Conservation (phyloP, 106 monocot genomes). For the Amphibolis antarctica region DNA sequence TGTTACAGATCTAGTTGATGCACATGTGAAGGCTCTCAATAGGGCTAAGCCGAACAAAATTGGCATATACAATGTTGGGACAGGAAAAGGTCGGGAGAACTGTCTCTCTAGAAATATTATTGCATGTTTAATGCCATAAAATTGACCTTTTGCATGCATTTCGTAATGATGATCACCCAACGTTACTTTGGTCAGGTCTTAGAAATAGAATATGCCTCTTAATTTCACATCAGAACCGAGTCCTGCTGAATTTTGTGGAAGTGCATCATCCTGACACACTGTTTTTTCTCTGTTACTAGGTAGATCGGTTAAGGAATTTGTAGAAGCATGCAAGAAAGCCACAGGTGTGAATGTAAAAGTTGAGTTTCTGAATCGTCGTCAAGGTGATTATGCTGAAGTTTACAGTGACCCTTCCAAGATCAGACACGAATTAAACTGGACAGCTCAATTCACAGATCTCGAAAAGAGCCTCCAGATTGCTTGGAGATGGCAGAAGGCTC, state of each 20-base stretch:
- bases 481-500: slow-evolving; percentile 23
- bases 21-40: slow-evolving; percentile 29
- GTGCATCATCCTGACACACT: not conserved
- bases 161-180: too few species aligned
- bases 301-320: slow-evolving; percentile 27
- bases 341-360: slow-evolving; percentile 15
- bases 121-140: too few species aligned
- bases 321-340: slow-evolving; percentile 25
- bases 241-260: too few species aligned
- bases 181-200: too few species aligned
- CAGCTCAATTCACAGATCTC: slow-evolving; percentile 15
- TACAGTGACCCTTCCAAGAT: slow-evolving; percentile 28
- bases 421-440: slow-evolving; percentile 21
- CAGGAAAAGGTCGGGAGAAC: slow-evolving; percentile 17
- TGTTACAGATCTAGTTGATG: slow-evolving; percentile 27
- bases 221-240: too few species aligned
- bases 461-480: slow-evolving; percentile 15
- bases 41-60: slow-evolving; percentile 16
- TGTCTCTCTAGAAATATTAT: not conserved
- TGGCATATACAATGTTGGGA: slow-evolving; percentile 33
- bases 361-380: slow-evolving; percentile 15
- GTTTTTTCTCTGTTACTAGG: slow-evolving; percentile 6
- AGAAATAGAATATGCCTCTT: too few species aligned
- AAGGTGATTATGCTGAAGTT: slow-evolving; percentile 24
- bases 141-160: too few species aligned